Conservation (phyloP, 2,329 filamentous ascomycete genomes). For the Diatrype stigma region DNA sequence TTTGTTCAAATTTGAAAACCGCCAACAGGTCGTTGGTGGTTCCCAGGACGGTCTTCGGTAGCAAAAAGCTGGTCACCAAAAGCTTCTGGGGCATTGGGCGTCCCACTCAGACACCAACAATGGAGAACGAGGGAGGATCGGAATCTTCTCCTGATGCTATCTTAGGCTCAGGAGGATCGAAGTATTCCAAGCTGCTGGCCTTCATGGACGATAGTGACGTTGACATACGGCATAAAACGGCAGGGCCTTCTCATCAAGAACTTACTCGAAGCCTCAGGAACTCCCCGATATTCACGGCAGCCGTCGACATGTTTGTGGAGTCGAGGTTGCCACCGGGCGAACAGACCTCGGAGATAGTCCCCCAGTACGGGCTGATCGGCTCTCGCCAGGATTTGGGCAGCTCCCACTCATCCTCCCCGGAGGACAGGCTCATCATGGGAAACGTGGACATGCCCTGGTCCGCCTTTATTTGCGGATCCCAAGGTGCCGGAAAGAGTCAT, state of each 20-base stretch:
- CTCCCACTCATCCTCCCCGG: background rate
- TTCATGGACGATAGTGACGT: background rate
- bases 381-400: conserved; percentile 2
- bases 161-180: background rate
- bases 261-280: background rate
- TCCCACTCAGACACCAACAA: background rate
- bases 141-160: background rate
- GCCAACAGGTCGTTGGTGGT: background rate
- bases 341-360: conserved; percentile 3
- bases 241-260: background rate
- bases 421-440: conserved; percentile 30
- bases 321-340: background rate
- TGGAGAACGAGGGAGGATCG: background rate
- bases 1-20: background rate
- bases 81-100: background rate
- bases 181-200: background rate
- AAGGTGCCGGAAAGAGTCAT: conserved; percentile 56
- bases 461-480: conserved; percentile 57
- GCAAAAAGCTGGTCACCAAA: background rate
- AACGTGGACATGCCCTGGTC: conserved; percentile 53
- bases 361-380: conserved; percentile 17
- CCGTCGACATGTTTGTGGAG: background rate
- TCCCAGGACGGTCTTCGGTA: background rate
- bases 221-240: background rate
- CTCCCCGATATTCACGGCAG: background rate